These are phyloP conservation scores for Cladophialophora exuberans DNA, from an alignment of 2,329 filamentous ascomycete species.

Conservation along the genomic window DNA sequence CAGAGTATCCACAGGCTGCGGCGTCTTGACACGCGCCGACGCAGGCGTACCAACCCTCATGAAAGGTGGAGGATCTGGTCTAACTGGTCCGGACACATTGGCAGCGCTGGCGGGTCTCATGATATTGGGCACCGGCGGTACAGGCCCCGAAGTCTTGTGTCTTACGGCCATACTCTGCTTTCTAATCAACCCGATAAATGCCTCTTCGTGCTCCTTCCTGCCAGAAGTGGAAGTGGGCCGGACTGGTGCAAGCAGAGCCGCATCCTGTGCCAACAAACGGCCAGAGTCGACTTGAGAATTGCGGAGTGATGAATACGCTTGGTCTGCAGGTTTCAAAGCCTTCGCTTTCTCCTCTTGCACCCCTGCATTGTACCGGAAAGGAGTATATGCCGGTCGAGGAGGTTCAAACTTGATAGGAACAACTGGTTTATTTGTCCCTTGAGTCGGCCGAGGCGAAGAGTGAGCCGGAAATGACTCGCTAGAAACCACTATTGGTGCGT, in stretches of 20 bases:
- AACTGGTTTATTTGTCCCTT: constrained; percentile 15
- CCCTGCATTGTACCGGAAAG: constrained; percentile 49
- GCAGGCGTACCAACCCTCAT: constrained; percentile 36
- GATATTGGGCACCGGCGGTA: constrained; percentile 34
- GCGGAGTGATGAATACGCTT: constrained; percentile 52
- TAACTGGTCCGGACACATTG: constrained; percentile 15
- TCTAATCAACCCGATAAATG: constrained; percentile 51
- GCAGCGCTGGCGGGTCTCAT: constrained; percentile 35
- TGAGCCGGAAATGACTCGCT: constrained; percentile 8
- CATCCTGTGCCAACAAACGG: constrained; percentile 45
- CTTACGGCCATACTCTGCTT: constrained; percentile 44
- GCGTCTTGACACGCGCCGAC: not conserved
- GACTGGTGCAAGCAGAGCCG: constrained; percentile 27
- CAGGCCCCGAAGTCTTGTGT: constrained; percentile 20
- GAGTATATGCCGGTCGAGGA: constrained; percentile 47
- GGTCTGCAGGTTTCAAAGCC: constrained; percentile 46
- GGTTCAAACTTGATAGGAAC: constrained; percentile 38
- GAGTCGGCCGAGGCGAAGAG: constrained; percentile 6
- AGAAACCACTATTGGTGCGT: constrained; percentile 23
- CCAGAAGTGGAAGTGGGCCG: constrained; percentile 29
- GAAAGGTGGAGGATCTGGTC: constrained; percentile 38
- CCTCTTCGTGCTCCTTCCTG: constrained; percentile 45
- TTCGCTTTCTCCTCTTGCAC: constrained; percentile 45
- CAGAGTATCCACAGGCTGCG: constrained; percentile 10
- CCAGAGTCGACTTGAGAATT: constrained; percentile 50